phyloP scores from a whole-genome alignment of 305 asterid species.

The Fraxinus ornus region DNA sequence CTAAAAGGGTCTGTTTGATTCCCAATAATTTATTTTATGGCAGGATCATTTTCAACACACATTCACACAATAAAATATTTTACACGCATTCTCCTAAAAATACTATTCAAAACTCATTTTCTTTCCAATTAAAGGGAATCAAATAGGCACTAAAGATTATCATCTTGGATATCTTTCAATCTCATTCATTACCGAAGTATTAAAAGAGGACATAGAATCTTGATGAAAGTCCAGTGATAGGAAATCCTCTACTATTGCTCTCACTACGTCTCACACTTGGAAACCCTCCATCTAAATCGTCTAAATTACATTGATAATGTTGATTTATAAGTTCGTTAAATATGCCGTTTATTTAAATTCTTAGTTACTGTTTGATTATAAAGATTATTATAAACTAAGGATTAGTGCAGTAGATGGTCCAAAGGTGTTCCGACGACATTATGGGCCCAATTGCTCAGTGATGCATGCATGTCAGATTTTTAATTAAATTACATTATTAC shows the following conservation, averaged over 20 bases:
- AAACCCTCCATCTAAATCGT: not conserved
- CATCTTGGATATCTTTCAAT: not conserved
- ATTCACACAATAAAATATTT: too few species aligned
- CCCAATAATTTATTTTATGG: too few species aligned
- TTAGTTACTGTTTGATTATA: not conserved
- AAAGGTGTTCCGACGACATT: not conserved
- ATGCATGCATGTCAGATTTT: not conserved
- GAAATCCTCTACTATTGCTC: not conserved
- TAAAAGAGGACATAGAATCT: not conserved
- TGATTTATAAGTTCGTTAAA: not conserved
- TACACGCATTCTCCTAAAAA: too few species aligned
- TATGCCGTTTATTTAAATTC: not conserved
- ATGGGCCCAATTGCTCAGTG: not conserved
- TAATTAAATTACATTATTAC: not conserved
- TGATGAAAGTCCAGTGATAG: not conserved
- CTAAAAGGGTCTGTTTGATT: not conserved
- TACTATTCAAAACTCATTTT: too few species aligned
- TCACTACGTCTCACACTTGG: not conserved
- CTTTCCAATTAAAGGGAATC: too few species aligned
- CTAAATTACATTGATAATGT: not conserved
- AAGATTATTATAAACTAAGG: not conserved
- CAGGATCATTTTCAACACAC: too few species aligned
- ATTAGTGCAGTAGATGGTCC: not conserved
- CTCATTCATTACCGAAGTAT: not conserved
- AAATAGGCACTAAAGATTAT: not conserved